Conservation (phyloP, 495 filamentous ascomycete genomes). For the Xylaria grammica region DNA sequence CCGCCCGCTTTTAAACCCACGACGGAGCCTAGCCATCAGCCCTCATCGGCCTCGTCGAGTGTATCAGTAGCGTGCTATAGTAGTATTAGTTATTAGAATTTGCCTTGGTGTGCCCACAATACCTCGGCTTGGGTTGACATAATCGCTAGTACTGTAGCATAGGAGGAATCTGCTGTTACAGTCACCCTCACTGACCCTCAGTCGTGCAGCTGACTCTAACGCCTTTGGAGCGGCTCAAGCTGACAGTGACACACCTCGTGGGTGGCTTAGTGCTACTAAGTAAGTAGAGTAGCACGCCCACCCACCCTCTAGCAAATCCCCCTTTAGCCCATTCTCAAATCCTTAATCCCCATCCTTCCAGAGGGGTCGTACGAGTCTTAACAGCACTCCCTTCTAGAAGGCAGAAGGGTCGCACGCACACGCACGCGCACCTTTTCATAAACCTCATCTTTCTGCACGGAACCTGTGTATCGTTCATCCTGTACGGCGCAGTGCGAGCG, state of each 20-base stretch:
- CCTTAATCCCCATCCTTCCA: background rate
- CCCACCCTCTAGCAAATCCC: background rate
- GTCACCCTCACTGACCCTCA: background rate
- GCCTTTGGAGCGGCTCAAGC: background rate
- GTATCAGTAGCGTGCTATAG: too few relatives aligned
- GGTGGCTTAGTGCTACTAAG: too few relatives aligned
- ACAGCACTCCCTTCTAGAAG: background rate
- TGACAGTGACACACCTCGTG: background rate
- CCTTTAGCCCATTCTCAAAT: background rate
- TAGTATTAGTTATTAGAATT: too few relatives aligned
- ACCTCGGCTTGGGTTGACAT: too few relatives aligned
- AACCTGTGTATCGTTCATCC: background rate
- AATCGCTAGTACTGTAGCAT: background rate
- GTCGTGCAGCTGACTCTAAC: background rate
- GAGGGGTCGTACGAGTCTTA: slow-evolving; percentile 2
- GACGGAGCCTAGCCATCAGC: too few relatives aligned
- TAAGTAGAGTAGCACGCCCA: background rate
- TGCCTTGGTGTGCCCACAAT: too few relatives aligned
- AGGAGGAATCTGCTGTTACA: background rate
- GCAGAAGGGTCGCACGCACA: background rate
- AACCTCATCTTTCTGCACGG: background rate
- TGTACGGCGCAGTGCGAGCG: background rate
- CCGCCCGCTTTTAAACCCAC: too few relatives aligned
- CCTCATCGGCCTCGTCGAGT: too few relatives aligned
- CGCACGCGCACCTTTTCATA: background rate